Base-by-base conservation (phyloP, 768 basidiomycete species). In the Suillus weaverae region DNA sequence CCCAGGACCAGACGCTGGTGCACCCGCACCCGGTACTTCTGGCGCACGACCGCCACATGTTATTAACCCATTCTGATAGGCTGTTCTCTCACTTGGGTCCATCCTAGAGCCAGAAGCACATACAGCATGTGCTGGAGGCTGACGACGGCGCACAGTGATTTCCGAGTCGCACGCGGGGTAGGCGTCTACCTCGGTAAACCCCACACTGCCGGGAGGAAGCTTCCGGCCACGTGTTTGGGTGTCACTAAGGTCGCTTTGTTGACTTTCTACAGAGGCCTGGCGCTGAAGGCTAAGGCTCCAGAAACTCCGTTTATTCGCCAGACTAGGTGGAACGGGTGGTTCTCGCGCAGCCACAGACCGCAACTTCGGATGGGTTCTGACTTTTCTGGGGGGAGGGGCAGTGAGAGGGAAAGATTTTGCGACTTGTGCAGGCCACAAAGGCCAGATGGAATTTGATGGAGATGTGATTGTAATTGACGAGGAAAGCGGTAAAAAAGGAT, bases 341-440 rank as follows among this genome's bases (percentile, higher is more conserved):
- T 77, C 76, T 20, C 74, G 76, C 0, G 64, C 68, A 63, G 11
- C 70, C 32, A 73, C 68, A 1, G 69, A 38, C 43, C 76, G 74
- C 2, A 76, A 64, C 33, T 76, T 77, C 0, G 75, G 75, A 51
- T 76, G 76, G 1, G 73, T 67, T 26, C 69, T 77, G 65, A 64
- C 53, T 56, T 60, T 71, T 6, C 70, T 68, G 61, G 71, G 71
- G 0, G 75, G 76, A n/a, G 75, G 75, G 11, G 59, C 69, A 8
- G 68, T 69, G 61, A 76, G 66, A 0, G 76, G 75, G 30, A 76
- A 76, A 1, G 76, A 73, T 61, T 77, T 77, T 53, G 70, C 62
- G 16, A 70, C 26, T 64, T 76, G 75, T 1, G 69, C 55, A 22
- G 73, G 70, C 75, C 75, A 76, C 2, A 67, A 62, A 0, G 74